Base-by-base conservation (phyloP, 2,329 filamentous ascomycete species). In the Stagonosporopsis chrysanthemi region DNA sequence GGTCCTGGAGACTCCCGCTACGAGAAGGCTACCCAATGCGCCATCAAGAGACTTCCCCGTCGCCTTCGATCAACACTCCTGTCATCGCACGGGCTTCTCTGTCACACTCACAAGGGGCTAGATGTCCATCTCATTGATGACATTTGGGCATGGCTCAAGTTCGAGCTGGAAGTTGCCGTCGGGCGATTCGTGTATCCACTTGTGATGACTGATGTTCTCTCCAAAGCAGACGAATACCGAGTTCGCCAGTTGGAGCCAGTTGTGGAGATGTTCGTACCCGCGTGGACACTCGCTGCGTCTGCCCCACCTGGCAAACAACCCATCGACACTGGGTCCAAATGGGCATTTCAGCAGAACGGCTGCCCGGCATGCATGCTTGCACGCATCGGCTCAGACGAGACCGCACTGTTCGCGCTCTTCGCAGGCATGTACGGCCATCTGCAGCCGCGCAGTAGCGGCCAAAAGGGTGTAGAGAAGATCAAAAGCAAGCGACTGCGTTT, bases 331-430 rank as follows among this genome's bases (percentile, higher is more conserved):
- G 60, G 58, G 2, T 12, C 29, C 1, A 64, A 63, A 41, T 75
- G 69, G 68, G 14, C 8, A 1, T 69, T 63, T 19, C 67, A 74
- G 33, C 6, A 48, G 4, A 60, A 70, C 24, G 41, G 54, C 9
- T 76, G 72, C 51, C 49, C 65, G 4, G 72, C 69, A 1, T 76
- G 73, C 31, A 68, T 75, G 42, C 62, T 75, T 9, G 59, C 69
- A 9, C 64, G 72, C 0, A 65, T 76, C 2, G 72, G 71, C 3
- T 62, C 61, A 2, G 67, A 75, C 23, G 28, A 46, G 4, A 28
- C 57, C 9, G 68, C 69, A 3, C 29, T 71, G 1, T 63, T 62
- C 24, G 69, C 71, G 6, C 56, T 75, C 22, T 65, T 71, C 4
- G 64, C 65, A 7, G 67, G 68, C 6, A 68, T 72, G 63, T 62